These are phyloP conservation scores for Suhomyces faveliae DNA, from an alignment of 805 yeast species.

Conservation along the genomic window DNA sequence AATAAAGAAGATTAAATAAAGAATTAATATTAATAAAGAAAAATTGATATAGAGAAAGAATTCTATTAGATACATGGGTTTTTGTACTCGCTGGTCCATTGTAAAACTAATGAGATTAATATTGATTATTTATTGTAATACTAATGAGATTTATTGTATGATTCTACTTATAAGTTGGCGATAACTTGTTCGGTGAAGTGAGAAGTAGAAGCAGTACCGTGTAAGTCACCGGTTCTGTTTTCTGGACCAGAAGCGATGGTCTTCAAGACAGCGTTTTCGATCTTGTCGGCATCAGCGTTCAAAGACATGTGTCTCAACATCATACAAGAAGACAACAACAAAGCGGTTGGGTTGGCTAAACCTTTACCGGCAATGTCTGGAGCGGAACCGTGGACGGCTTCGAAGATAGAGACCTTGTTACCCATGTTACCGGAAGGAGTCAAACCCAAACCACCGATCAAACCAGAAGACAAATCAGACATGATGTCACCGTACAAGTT, in stretches of 20 bases:
- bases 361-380: slow-evolving; percentile 99
- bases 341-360: slow-evolving; percentile 98
- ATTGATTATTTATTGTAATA: too few relatives aligned
- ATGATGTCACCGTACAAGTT: slow-evolving; percentile 98
- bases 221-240: slow-evolving; percentile 94
- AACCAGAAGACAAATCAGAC: slow-evolving; percentile 96
- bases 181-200: slow-evolving; percentile 93
- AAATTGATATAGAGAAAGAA: too few relatives aligned
- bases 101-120: too few relatives aligned
- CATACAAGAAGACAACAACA: slow-evolving; percentile 94
- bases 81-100: too few relatives aligned
- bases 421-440: slow-evolving; percentile 99
- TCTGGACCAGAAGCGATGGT: slow-evolving; percentile 95
- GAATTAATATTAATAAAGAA: too few relatives aligned
- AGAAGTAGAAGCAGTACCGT: slow-evolving; percentile 85
- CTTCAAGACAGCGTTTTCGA: slow-evolving; percentile 80
- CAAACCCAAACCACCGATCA: slow-evolving; percentile 97
- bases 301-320: slow-evolving; percentile 99
- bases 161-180: slow-evolving; percentile 52
- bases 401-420: slow-evolving; percentile 94
- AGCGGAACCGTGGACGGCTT: slow-evolving; percentile 99
- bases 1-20: too few relatives aligned
- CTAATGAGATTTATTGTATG: not conserved
- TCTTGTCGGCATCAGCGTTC: slow-evolving; percentile 73
- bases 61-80: too few relatives aligned